Base-by-base conservation (phyloP, 2,329 filamentous ascomycete species). In the Stenocarpella maydis region DNA sequence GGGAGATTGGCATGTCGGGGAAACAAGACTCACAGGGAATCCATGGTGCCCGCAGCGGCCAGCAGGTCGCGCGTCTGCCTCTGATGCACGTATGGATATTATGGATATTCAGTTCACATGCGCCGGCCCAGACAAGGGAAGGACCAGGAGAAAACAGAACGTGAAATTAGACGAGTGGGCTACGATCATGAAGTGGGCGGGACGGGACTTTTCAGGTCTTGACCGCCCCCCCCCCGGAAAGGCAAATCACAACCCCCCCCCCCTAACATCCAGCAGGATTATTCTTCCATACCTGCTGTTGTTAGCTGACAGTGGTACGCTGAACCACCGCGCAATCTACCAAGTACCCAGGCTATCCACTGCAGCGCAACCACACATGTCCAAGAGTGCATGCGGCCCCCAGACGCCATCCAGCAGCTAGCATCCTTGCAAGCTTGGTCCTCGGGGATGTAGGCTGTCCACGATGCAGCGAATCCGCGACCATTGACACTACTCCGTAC, bases 131-230 rank as follows among this genome's bases (percentile, higher is more conserved):
- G 28, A 19, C 28, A 63, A 49, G 58, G 58, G 58, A 61, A 37
- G 26, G 52, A 17, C 37, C 58, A 17, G n/a, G n/a, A 49, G 58
- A 47, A 63, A 63, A 37, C 43, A 49, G 28, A 37, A 49, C 10
- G 58, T 24, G 58, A 63, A 43, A 63, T 63, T 49, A 63, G 43
- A 31, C 58, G 58, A 49, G 58, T 49, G 58, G 43, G 43, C 28
- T 63, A 47, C 26, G 43, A 63, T 49, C 43, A 43, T 63, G 58
- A 63, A 63, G 58, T 49, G 58, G 58, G 58, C 49, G 58, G 43
- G 58, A 63, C n/a, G 43, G 58, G 28, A 63, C 41, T 63, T 63
- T 63, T 63, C 58, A 63, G 58, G 58, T 63, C 58, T 21, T 63
- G 58, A 63, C 58, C 58, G 58, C 58, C 58, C 43, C 39, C 55